A percentile compares a stretch with the other conserved stretches of the same genome.
Conservation (phyloP, 1,139 yeast species). For the Diutina mesorugosa region DNA sequence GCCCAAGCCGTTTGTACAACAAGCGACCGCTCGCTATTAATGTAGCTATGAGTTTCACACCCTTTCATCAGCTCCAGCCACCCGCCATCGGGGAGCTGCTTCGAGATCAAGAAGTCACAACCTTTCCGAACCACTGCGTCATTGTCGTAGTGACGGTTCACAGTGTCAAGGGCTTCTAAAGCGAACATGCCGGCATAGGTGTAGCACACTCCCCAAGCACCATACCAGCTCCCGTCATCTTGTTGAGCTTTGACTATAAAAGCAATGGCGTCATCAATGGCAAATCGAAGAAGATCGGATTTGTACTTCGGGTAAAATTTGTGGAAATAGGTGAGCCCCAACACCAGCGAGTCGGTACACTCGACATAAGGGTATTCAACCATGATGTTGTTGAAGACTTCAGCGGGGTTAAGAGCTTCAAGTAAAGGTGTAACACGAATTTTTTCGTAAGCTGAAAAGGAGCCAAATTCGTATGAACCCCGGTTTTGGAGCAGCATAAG, state of each 20-base stretch:
- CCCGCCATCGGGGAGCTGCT: conserved; percentile 85
- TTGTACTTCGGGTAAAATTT: conserved; percentile 52
- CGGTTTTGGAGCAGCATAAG: conserved; percentile 59
- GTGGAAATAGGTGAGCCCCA: conserved; percentile 75
- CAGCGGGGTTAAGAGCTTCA: conserved; percentile 85
- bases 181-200: conserved; percentile 99
- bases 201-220: conserved; percentile 96
- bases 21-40: conserved; percentile 42
- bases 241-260: conserved; percentile 61
- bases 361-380: conserved; percentile 97
- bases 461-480: conserved; percentile 76
- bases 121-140: conserved; percentile 55
- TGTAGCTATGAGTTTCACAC: conserved; percentile 74
- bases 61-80: conserved; percentile 90
- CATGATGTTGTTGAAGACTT: conserved; percentile 96
- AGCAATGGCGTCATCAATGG: conserved; percentile 61
- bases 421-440: conserved; percentile 73
- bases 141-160: conserved; percentile 50
- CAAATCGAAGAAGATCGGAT: conserved; percentile 44
- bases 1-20: conserved; percentile 96
- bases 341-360: conserved; percentile 89
- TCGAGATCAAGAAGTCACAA: conserved; percentile 68
- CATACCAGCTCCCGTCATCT: conserved; percentile 92
- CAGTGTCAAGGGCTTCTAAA: conserved; percentile 72
- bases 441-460: conserved; percentile 84